Conservation (phyloP, 371 early-diverging fungal genomes). For the Blakeslea trispora region DNA sequence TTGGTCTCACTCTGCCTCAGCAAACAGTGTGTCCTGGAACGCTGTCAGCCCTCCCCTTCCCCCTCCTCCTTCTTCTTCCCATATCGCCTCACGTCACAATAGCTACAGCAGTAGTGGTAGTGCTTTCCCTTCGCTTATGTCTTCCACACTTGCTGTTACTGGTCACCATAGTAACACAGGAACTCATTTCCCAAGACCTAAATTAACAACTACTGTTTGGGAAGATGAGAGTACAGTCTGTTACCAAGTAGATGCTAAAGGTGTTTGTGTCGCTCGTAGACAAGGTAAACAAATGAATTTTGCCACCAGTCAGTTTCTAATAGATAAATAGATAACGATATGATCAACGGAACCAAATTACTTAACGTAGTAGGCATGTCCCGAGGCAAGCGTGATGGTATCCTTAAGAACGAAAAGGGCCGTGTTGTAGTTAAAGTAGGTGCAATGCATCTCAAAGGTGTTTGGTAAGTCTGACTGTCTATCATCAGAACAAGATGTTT, state of each 20-base stretch:
- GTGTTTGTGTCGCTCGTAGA: constrained; percentile 79
- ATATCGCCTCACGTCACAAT: constrained; percentile 10
- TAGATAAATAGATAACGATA: constrained; percentile 78
- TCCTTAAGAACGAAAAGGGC: constrained; percentile 85
- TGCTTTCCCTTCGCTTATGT: constrained; percentile 11
- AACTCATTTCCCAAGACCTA: constrained; percentile 54
- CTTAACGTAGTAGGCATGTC: constrained; percentile 88
- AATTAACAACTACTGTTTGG: constrained; percentile 79
- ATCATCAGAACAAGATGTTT: neutral
- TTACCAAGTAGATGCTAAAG: constrained; percentile 79
- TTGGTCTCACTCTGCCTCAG: constrained; percentile 9
- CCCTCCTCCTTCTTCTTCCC: constrained; percentile 21
- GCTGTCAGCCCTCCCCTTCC: constrained; percentile 17
- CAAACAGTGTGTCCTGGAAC: constrained; percentile 24
- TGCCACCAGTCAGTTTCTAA: neutral
- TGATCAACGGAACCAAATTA: constrained; percentile 87
- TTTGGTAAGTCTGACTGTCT: constrained; percentile 76
- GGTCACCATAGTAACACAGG: too few species aligned
- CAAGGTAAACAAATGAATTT: constrained; percentile 52
- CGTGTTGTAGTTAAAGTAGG: constrained; percentile 86
- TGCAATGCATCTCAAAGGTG: constrained; percentile 88
- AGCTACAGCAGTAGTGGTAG: constrained; percentile 11
- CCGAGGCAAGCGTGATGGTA: constrained; percentile 86
- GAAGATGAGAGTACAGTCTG: constrained; percentile 81
- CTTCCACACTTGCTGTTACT: constrained; percentile 12